Evolutionary conservation across 1,284 basidiomycete genomes (phyloP), one percentile per base, ranked within the genome.

Genomic region (Austroboletus novae-zelandiae): DNA sequence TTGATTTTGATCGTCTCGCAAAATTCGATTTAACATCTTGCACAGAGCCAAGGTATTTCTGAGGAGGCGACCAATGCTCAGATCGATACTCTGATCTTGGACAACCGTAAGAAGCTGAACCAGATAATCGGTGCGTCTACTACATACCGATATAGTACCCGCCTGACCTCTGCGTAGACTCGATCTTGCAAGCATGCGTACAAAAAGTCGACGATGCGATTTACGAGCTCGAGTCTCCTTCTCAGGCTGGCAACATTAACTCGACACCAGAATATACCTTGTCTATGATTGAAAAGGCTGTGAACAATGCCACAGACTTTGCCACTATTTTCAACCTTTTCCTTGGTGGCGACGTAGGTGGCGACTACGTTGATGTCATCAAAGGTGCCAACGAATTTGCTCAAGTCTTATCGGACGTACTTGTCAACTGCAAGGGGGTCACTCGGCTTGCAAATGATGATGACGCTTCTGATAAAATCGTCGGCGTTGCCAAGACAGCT

Each of bases 191-290:
- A 69, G 91, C 94, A 9, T 98, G 96, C 65, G 91, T 96, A 34
- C 91, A 96, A 60, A 98, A 98, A 72, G 85, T 99, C 43, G 97
- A 99, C 64, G 96, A 98, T 67, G 84, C 92, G 4, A 91, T 98
- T 61, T 99, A 98, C 72, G 95, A 98, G 71, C 81, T 99, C 47
- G 96, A 99, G 71, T 95, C 95, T 7, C 93, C 94, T 9, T 89
- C 91, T 39, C 90, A 94, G 60, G 86, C 87, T 8, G 97, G 96
- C 40, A 98, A 98, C 74, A 82, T 90, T 56, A 96, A 91, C 58
- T 94, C 96, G 9, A 99, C 97, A 1, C 96, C 97, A 14, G 95
- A 98, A 67, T 99, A 98, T 68, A 97, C 95, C 0, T 75, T 98
- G 23, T 98, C 97, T 10, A 94, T 99, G 87, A 94, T 99, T 62